A percentile compares a stretch with the other conserved stretches of the same genome.
Evolutionary conservation across 306 rosid species (phyloP).

Genomic region (Ormosia emarginata): DNA sequence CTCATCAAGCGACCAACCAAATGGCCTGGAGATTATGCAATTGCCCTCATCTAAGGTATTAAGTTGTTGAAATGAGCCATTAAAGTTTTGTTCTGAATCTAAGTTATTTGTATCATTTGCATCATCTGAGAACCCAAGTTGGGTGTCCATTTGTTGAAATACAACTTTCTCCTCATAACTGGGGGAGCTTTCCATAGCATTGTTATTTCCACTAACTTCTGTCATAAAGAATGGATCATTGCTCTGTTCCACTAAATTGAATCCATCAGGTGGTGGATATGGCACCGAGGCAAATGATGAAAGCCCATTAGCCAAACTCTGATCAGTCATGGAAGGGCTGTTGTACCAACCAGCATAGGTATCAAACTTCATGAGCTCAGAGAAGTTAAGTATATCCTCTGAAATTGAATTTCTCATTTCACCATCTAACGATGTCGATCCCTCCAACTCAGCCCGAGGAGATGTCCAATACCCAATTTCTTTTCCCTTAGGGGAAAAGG

Average conservation of each 20-base stretch:
- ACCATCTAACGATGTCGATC: slow-evolving; percentile 38
- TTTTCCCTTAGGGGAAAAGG: slow-evolving; percentile 39
- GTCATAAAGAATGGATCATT: slow-evolving; percentile 32
- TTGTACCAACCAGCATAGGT: slow-evolving; percentile 73
- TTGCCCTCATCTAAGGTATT: slow-evolving; percentile 23
- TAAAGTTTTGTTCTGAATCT: slow-evolving; percentile 22
- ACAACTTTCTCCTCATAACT: slow-evolving; percentile 38
- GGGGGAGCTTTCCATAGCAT: slow-evolving; percentile 29
- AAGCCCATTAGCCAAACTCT: slow-evolving; percentile 39
- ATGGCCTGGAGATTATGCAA: slow-evolving; percentile 42
- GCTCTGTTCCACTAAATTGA: slow-evolving; percentile 42
- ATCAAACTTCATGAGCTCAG: slow-evolving; percentile 71
- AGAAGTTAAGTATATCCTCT: slow-evolving; percentile 56
- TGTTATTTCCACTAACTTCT: slow-evolving; percentile 44
- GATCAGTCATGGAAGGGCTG: slow-evolving; percentile 40
- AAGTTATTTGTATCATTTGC: slow-evolving; percentile 29
- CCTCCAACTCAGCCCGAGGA: slow-evolving; percentile 42
- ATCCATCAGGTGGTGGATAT: slow-evolving; percentile 41
- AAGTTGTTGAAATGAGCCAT: slow-evolving; percentile 32
- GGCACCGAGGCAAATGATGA: slow-evolving; percentile 39
- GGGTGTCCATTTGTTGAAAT: slow-evolving; percentile 53
- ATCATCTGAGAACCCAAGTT: slow-evolving; percentile 34
- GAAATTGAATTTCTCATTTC: slow-evolving; percentile 39
- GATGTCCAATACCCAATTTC: slow-evolving; percentile 44
- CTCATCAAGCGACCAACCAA: slow-evolving; percentile 71